phyloP scores from a whole-genome alignment of 116 monocot genomes.

The Posidonia oceanica region DNA sequence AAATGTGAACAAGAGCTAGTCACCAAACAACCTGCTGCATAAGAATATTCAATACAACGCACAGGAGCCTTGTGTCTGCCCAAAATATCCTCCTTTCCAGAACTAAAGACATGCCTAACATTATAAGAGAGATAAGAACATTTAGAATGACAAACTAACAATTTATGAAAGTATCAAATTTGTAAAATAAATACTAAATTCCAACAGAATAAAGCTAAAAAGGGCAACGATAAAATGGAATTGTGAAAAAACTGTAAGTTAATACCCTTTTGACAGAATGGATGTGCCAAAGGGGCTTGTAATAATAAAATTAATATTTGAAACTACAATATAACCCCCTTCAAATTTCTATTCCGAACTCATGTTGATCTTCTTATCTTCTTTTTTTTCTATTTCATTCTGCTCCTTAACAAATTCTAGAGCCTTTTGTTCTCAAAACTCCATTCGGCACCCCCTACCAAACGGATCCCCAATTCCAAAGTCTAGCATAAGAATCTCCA shows the following conservation, averaged over 20 bases:
- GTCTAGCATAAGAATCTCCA: too few relatives aligned
- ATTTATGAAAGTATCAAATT: not conserved
- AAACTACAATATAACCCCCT: not conserved
- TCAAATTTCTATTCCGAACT: too few relatives aligned
- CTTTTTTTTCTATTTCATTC: too few relatives aligned
- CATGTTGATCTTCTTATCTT: too few relatives aligned
- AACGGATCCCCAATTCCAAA: too few relatives aligned
- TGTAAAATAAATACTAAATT: not conserved
- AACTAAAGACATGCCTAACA: conserved; percentile 65
- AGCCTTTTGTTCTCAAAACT: too few relatives aligned
- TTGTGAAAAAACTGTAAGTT: too few relatives aligned
- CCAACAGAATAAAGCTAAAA: not conserved
- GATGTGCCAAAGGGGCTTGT: too few relatives aligned
- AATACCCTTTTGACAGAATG: too few relatives aligned
- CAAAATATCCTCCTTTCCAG: conserved; percentile 85
- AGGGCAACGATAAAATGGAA: not conserved
- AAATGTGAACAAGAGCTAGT: not conserved
- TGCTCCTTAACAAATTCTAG: too few relatives aligned
- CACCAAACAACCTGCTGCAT: conserved; percentile 68
- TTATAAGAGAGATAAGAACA: conserved; percentile 6
- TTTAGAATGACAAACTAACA: conserved; percentile 1
- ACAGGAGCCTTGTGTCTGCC: conserved; percentile 90
- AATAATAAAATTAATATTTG: too few relatives aligned
- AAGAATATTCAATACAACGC: conserved; percentile 95
- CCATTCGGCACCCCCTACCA: too few relatives aligned